Evolutionary conservation across 352 stramenopile genomes (phyloP), one percentile per base, ranked within the genome.

Genomic region (Blastocystis sp.): DNA sequence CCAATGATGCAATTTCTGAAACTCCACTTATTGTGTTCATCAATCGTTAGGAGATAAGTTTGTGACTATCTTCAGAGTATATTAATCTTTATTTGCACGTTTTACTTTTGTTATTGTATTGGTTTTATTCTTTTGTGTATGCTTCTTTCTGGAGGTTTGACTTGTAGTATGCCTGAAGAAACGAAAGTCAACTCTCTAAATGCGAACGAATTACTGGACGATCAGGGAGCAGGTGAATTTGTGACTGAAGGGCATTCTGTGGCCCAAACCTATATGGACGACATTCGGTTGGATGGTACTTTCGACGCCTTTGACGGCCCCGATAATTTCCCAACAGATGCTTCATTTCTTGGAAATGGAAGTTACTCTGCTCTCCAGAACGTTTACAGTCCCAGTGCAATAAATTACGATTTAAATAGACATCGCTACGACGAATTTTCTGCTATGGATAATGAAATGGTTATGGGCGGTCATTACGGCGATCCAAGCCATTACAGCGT

Each of bases 1-100:
- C 73, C 73, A 84, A 84, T 84, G 53, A 84, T 9, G 41, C 68
- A n/a, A n/a, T 13, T 2, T n/a, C 20, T 59, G 50, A 59, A 59
- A 59, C 50, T 59, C 50, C 50, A n/a, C 11, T n/a, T 59, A 59
- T 59, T 59, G 50, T 59, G 50, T 59, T 59, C 50, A 59, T 59
- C 29, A 34, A 34, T 34, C 29, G 29, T 34, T 34, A 34, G 29
- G 29, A 34, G 29, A 34, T 34, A 34, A 34, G 29, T 34, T 34
- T 34, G 29, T 34, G 29, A 34, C 29, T 34, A 34, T 34, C 29
- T 34, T 34, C 29, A 34, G 29, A 34, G 29, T 34, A 34, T 34
- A 34, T 34, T 34, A 34, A n/a, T 59, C 50, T 59, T 59, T 13
- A 13, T n/a, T 59, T 34, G 29, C 29, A 59, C 20, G 20, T 59